Evolutionary conservation across 2,329 filamentous ascomycete genomes (phyloP), one percentile per base, ranked within the genome.

Genomic region (Phialophora expanda): DNA sequence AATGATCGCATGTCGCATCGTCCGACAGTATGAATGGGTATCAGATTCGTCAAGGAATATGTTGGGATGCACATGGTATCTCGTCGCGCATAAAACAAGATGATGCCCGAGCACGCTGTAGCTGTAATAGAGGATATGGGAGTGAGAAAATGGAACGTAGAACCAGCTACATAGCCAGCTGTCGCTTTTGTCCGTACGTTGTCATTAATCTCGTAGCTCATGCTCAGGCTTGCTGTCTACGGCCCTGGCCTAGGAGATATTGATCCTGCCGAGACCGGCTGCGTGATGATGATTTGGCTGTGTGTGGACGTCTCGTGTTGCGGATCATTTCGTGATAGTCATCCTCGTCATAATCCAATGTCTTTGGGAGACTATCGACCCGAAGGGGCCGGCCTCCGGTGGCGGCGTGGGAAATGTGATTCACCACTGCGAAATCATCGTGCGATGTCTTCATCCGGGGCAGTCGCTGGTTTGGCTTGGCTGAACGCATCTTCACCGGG

Each of bases 311-410:
- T 24, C 67, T 64, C 8, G 55, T 30, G 7, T 60, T 58, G 38
- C 62, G 56, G 14, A 62, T 28, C 8, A 56, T 57, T 20, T 69
- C 59, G 34, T 66, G 60, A 38, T 66, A 63, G 34, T 60, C 67
- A 8, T 66, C 61, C 14, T 53, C 57, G n/a, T 69, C 61, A 32
- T 64, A 34, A 22, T 64, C 57, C 17, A 56, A 24, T 28, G 26
- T 48, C 44, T 57, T 64, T 11, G 61, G 60, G 5, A 69, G 58
- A 60, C 67, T 69, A 46, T 69, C 67, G 20, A 64, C 20, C 28
- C 67, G 61, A 17, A 64, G 46, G 6, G 67, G 67, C 46, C 61
- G 64, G 44, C 67, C 61, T 17, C 64, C 67, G 3, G 46, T 56
- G n/a, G 64, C 54, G 9, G 34, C 53, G 30, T 44, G 28, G 4